Base-by-base conservation (phyloP, 306 rosid species). In the cucumber (Cucumis sativus) region DNA sequence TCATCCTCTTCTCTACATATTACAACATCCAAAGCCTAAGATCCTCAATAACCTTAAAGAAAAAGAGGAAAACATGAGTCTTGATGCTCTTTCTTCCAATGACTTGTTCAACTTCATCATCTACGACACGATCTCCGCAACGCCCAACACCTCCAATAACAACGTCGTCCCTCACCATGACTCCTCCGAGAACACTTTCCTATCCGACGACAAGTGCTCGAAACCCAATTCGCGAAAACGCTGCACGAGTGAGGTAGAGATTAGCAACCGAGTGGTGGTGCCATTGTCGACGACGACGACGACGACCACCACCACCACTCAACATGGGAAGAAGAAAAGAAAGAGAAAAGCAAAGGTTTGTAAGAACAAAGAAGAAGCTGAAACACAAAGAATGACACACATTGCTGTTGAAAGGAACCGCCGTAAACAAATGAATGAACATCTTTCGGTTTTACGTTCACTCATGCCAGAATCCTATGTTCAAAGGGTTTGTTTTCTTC, bases 361-460 rank as follows among this genome's bases (percentile, higher is more conserved):
- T 76, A 95, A 92, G 85, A 92, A 89, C 86, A 90, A 87, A 76
- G 99, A 95, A 80, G 97, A 92, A 51, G 93, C 97, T 57, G 99
- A 95, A 83, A 88, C 90, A 1, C 99, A 95, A 45, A 92, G 99
- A 83, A 92, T 95, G 91, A 92, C 92, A 6, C 99, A 95, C 84
- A 95, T 95, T 84, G 87, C 96, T 2, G 97, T 95, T 0, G 99
- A 95, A 72, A 89, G 99, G 81, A 95, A 95, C 81, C 87, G 99
- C 20, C 64, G 99, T 28, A 95, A 89, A 80, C 97, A 85, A 80
- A 95, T 95, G 99, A 95, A 92, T 79, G 93, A 95, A 69, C 92
- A 95, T 51, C 97, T 95, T 60, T 85, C 93, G 17, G 91, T 90
- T 7, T 85, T 95, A 63, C 97, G 99, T 39, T 90, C 97, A 7